Conservation (phyloP, 257 asterid genomes). For the Solanum sparsipilum region DNA sequence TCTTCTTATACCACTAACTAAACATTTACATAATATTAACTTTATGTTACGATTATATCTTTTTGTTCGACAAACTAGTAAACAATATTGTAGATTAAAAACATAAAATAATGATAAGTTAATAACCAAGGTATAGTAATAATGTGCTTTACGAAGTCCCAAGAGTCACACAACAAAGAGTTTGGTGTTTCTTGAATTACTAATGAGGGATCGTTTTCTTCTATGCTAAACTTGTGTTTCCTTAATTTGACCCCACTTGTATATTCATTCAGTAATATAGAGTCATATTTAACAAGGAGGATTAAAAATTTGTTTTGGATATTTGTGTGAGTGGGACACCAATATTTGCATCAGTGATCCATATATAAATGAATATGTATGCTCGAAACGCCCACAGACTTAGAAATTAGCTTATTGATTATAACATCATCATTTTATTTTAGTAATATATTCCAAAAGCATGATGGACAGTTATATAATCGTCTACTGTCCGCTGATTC, state of each 20-base stretch:
- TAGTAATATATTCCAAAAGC: background rate
- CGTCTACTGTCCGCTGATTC: background rate
- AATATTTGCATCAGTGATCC: background rate
- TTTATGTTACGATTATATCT: background rate
- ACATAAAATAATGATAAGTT: background rate
- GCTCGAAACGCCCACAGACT: background rate
- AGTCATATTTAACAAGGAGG: background rate
- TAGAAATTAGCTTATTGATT: background rate
- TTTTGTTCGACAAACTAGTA: background rate
- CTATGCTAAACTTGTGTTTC: background rate
- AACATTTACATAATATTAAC: background rate
- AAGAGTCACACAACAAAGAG: background rate
- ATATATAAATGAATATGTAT: background rate
- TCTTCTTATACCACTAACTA: background rate
- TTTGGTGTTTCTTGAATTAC: background rate
- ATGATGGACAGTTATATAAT: background rate
- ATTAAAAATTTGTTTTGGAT: background rate
- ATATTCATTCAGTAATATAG: no score
- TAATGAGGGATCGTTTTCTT: background rate
- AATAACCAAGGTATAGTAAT: background rate
- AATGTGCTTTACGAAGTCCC: background rate
- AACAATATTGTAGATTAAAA: background rate
- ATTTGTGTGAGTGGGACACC: background rate
- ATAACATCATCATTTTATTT: background rate
- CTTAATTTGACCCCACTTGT: background rate